Evolutionary conservation across 202 grass and related monocot species (phyloP).

Genomic region (Zizania palustris): DNA sequence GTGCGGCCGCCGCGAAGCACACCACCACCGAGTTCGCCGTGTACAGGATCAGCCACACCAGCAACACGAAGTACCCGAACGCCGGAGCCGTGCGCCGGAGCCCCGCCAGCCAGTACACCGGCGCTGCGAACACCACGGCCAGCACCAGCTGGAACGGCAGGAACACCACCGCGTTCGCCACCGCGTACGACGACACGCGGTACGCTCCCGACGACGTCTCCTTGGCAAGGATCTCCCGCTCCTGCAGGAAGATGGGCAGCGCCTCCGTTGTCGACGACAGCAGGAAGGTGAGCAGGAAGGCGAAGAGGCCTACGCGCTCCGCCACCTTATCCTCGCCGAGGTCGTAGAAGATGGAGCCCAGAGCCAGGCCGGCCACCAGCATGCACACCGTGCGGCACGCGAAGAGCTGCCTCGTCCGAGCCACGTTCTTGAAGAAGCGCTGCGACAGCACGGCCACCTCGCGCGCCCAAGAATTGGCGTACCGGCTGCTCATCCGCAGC

Average conservation of each 20-base stretch:
- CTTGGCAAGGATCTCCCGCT: constrained; percentile 89
- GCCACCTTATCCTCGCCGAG: constrained; percentile 64
- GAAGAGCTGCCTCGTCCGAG: constrained; percentile 80
- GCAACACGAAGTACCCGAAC: constrained; percentile 75
- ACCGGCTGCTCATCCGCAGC: constrained; percentile 16
- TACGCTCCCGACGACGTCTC: constrained; percentile 77
- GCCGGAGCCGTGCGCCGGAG: constrained; percentile 53
- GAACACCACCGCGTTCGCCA: constrained; percentile 80
- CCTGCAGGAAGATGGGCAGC: constrained; percentile 86
- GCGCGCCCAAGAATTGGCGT: constrained; percentile 52
- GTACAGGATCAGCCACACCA: constrained; percentile 88
- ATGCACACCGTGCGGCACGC: constrained; percentile 79
- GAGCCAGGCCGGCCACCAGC: constrained; percentile 67
- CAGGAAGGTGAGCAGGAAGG: constrained; percentile 89
- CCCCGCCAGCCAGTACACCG: constrained; percentile 80
- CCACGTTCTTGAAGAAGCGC: constrained; percentile 84
- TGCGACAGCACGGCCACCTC: constrained; percentile 72
- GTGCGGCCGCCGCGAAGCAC: constrained; percentile 76
- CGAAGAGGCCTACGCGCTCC: constrained; percentile 83
- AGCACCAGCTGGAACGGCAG: constrained; percentile 78
- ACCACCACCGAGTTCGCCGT: constrained; percentile 87
- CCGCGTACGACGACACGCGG: constrained; percentile 72
- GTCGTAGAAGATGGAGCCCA: constrained; percentile 90
- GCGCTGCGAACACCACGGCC: constrained; percentile 70
- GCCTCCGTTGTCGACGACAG: constrained; percentile 88